Conservation (phyloP, 768 basidiomycete genomes). For the Tylopilus rubrobrunneus region DNA sequence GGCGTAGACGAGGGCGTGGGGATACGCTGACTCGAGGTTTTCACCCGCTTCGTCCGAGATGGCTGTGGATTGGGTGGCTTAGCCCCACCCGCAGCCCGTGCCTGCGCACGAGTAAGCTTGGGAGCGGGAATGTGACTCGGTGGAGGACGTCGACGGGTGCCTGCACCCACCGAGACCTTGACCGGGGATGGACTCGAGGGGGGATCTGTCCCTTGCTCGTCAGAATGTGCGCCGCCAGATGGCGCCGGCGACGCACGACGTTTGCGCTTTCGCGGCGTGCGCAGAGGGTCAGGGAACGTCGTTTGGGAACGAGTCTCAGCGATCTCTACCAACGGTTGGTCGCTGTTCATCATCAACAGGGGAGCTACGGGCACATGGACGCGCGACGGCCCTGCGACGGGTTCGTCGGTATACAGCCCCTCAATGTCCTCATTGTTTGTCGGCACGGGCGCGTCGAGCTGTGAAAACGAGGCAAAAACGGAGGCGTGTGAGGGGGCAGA, state of each 20-base stretch:
- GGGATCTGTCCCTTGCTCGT: constrained; percentile 4
- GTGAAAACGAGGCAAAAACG: constrained; percentile 28
- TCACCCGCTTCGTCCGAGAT: constrained; percentile 15
- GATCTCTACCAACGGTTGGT: constrained; percentile 10
- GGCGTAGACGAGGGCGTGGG: constrained; percentile 28
- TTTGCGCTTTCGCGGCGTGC: constrained; percentile 31
- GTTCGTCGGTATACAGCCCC: constrained; percentile 33
- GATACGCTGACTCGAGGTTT: constrained; percentile 18
- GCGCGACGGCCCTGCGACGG: constrained; percentile 26
- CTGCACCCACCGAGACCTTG: constrained; percentile 19
- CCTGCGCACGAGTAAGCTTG: constrained; percentile 12
- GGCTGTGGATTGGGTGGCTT: not conserved
- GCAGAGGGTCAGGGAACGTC: constrained; percentile 23
- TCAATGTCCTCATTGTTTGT: constrained; percentile 32
- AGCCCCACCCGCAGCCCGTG: constrained; percentile 7
- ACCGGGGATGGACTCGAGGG: constrained; percentile 32
- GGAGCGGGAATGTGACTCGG: not conserved
- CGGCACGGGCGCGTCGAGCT: constrained; percentile 34
- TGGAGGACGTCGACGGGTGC: constrained; percentile 1
- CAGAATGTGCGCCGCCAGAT: constrained; percentile 1
- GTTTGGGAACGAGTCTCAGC: constrained; percentile 10
- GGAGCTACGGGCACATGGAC: constrained; percentile 16
- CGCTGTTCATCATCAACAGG: constrained; percentile 21
- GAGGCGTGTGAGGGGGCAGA: constrained; percentile 14
- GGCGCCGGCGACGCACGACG: constrained; percentile 8